Conservation (phyloP, 2,329 filamentous ascomycete species). For the Epichloe sp. region DNA sequence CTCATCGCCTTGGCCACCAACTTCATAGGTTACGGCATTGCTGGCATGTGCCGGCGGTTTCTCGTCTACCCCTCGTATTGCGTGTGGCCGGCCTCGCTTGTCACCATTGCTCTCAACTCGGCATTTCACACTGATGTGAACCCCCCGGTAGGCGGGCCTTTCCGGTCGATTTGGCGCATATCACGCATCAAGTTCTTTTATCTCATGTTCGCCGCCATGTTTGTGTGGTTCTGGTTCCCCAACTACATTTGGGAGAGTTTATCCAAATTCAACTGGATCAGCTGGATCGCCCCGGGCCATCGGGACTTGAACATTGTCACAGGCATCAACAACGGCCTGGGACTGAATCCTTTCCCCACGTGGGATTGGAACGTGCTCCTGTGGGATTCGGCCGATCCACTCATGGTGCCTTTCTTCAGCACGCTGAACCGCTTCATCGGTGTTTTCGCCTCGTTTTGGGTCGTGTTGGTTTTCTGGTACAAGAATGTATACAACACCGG, state of each 20-base stretch:
- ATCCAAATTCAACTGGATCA: conserved; percentile 42
- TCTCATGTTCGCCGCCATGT: conserved; percentile 36
- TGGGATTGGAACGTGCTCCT: conserved; percentile 36
- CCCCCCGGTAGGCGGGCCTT: conserved; percentile 26
- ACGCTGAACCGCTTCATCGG: conserved; percentile 51
- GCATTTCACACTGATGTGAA: conserved; percentile 37
- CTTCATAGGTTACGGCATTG: conserved; percentile 46
- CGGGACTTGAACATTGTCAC: conserved; percentile 28
- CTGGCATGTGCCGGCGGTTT: conserved; percentile 40
- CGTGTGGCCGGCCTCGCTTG: conserved; percentile 44
- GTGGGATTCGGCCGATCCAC: conserved; percentile 29
- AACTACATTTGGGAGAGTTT: conserved; percentile 39
- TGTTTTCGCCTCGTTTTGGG: conserved; percentile 38
- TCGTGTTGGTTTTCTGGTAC: conserved; percentile 45
- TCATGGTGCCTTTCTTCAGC: conserved; percentile 41
- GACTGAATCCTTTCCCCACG: conserved; percentile 32
- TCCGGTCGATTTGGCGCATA: conserved; percentile 30
- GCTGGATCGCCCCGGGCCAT: conserved; percentile 39
- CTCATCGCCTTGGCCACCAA: conserved; percentile 41
- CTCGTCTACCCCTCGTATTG: conserved; percentile 42
- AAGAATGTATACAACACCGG: conserved; percentile 43
- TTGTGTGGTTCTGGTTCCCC: conserved; percentile 46
- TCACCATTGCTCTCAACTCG: conserved; percentile 40
- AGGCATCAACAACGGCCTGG: conserved; percentile 31
- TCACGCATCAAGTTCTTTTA: conserved; percentile 40